Percentiles rank a stretch among this genome's conserved stretches.
Conservation (phyloP, 768 basidiomycete genomes). For the Mycena galopus region DNA sequence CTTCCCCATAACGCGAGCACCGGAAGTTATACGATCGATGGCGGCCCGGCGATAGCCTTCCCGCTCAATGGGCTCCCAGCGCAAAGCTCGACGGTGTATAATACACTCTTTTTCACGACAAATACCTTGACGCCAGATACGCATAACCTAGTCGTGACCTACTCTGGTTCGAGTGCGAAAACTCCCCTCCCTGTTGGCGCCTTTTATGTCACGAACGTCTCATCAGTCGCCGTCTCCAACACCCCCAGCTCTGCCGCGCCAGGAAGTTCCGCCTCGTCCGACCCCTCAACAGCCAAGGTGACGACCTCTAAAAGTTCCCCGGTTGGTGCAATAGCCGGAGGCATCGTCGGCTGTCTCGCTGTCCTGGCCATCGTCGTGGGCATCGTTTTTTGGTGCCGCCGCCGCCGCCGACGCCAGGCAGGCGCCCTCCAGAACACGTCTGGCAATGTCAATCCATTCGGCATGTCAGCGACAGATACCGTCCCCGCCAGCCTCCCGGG, state of each 20-base stretch:
- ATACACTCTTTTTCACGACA: constrained; percentile 41
- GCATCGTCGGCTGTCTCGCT: constrained; percentile 28
- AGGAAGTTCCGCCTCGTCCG: background rate
- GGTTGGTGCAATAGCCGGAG: constrained; percentile 38
- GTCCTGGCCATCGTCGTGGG: constrained; percentile 24
- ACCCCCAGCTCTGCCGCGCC: background rate
- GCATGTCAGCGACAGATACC: background rate
- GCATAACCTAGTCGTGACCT: constrained; percentile 42
- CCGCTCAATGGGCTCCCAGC: constrained; percentile 33
- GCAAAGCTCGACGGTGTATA: constrained; percentile 31
- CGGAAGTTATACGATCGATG: constrained; percentile 47
- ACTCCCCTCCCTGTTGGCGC: constrained; percentile 42
- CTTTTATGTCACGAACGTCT: constrained; percentile 37
- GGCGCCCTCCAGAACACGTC: background rate
- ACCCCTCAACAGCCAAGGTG: constrained; percentile 1
- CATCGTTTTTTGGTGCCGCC: constrained; percentile 30
- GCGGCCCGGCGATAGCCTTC: constrained; percentile 31
- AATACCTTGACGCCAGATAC: constrained; percentile 29
- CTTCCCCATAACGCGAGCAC: constrained; percentile 38
- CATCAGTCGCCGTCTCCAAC: constrained; percentile 24
- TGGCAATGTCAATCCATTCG: constrained; percentile 19
- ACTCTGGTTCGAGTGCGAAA: constrained; percentile 34
- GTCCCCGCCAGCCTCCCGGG: constrained; percentile 1
- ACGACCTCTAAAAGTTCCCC: constrained; percentile 22
- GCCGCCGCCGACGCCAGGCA: constrained; percentile 7